A percentile compares a stretch with the other conserved stretches of the same genome.
Evolutionary conservation across 2,329 filamentous ascomycete species (phyloP).

Genomic region (Cercospora brassicicola): DNA sequence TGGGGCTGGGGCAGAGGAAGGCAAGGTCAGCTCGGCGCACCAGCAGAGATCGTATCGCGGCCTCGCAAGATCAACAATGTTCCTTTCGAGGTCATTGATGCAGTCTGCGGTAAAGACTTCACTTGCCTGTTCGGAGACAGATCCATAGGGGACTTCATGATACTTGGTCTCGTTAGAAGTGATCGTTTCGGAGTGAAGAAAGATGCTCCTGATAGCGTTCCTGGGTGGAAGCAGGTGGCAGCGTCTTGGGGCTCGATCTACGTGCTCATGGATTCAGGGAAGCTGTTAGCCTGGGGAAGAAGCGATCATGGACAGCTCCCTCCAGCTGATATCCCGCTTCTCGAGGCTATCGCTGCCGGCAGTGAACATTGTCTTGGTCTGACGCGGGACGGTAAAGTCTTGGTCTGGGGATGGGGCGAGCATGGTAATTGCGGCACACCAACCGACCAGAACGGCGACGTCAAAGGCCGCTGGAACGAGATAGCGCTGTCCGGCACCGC

Average conservation of each 20-base stretch:
- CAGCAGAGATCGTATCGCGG: conserved; percentile 53
- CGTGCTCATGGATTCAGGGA: conserved; percentile 62
- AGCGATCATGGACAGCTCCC: conserved; percentile 82
- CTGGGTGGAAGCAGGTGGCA: conserved; percentile 65
- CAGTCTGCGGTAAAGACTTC: conserved; percentile 80
- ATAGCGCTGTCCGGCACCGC: conserved; percentile 60
- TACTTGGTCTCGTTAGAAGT: conserved; percentile 78
- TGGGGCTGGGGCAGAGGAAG: conserved; percentile 88
- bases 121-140: conserved; percentile 66
- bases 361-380: conserved; percentile 87
- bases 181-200: conserved; percentile 54
- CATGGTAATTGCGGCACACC: conserved; percentile 89
- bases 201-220: conserved; percentile 53
- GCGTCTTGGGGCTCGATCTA: conserved; percentile 84
- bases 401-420: conserved; percentile 95
- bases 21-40: conserved; percentile 76
- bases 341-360: conserved; percentile 71
- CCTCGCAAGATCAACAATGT: conserved; percentile 63
- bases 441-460: conserved; percentile 61
- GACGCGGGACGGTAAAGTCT: conserved; percentile 62
- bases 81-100: conserved; percentile 64
- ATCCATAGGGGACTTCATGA: conserved; percentile 58
- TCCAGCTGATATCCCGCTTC: conserved; percentile 59
- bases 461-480: conserved; percentile 68
- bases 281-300: conserved; percentile 73